These are phyloP conservation scores for Daldinia concentrica DNA, from an alignment of 495 filamentous ascomycete species.

Conservation along the genomic window DNA sequence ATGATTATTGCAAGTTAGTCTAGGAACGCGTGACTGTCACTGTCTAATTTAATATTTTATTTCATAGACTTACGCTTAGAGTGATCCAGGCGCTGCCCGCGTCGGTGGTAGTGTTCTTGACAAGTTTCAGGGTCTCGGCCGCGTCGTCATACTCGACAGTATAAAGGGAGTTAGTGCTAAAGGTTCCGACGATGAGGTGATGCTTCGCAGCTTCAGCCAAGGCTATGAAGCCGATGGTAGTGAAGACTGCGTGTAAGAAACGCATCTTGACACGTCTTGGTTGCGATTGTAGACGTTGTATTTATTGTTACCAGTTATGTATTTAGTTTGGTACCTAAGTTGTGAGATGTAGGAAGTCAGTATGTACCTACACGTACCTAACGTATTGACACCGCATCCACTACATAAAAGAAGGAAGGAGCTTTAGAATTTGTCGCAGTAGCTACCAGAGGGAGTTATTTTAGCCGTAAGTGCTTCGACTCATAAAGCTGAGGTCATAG, in stretches of 20 bases:
- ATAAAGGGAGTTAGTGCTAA: conserved; percentile 44
- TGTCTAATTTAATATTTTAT: too few species aligned
- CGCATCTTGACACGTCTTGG: conserved; percentile 7
- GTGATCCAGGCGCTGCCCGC: conserved; percentile 49
- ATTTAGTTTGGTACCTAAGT: neutral
- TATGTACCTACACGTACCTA: too few species aligned
- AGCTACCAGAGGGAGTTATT: neutral
- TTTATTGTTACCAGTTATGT: neutral
- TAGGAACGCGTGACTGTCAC: too few species aligned
- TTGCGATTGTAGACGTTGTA: neutral
- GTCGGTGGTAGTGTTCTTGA: conserved; percentile 32
- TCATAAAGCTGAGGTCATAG: too few species aligned
- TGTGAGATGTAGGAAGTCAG: neutral
- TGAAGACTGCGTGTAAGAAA: neutral
- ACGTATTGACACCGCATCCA: neutral
- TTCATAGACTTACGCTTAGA: conserved; percentile 41
- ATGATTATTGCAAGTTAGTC: neutral
- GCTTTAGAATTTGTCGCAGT: neutral
- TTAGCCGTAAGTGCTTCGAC: neutral
- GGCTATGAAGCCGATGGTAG: neutral
- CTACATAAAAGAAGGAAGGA: neutral
- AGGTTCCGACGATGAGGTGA: conserved; percentile 42
- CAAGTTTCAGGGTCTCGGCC: conserved; percentile 31
- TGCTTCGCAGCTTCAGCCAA: conserved; percentile 31
- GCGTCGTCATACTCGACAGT: conserved; percentile 48